Evolutionary conservation across 2,329 filamentous ascomycete species (phyloP), one percentile per base, ranked within the genome.

Genomic region (Fusarium xylarioides): DNA sequence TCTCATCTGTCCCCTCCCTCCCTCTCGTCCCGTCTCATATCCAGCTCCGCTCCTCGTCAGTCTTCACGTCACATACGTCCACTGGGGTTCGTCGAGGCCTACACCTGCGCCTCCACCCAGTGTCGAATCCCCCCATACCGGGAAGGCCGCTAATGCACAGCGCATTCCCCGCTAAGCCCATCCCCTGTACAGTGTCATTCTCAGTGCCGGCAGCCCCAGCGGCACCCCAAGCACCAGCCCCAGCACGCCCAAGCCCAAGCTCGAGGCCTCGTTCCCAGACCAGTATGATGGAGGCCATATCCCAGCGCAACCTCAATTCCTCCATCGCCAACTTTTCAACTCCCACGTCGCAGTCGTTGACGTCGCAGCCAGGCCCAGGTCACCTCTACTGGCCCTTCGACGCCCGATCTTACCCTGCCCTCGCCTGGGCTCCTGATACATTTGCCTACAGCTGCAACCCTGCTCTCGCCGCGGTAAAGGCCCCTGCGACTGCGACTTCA

Each of bases 281-380:
- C 49, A 66, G 21, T 63, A 77, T 76, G 71, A 77, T 77, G 75
- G 73, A 77, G 61, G 71, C 69, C 56, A 64, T 75, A 63, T 69
- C 66, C 66, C 71, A 75, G 66, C 75, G 69, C 71, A 77, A 67
- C 69, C 55, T 77, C 75, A 77, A 63, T 71, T 76, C 72, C 28
- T 74, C 75, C 63, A 72, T 77, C 68, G 61, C 69, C 69, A 76
- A 75, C 66, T 69, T 68, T 55, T 60, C 74, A 21, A 70, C 73
- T 44, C 55, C 69, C n/a, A 47, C 60, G 56, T 56, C 67, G 40
- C 12, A 58, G 49, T 52, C 60, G 50, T 72, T 61, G 54, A 44
- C 65, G 61, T 63, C 66, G 50, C 73, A 58, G 53, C 56, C 59
- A 60, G 59, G 61, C 26, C 42, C 59, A 64, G 57, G 58, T 38